Percentiles rank a stretch among this genome's conserved stretches.
These are phyloP conservation scores for Candida boleticola DNA, from an alignment of 805 yeast genomes.

Conservation along the genomic window DNA sequence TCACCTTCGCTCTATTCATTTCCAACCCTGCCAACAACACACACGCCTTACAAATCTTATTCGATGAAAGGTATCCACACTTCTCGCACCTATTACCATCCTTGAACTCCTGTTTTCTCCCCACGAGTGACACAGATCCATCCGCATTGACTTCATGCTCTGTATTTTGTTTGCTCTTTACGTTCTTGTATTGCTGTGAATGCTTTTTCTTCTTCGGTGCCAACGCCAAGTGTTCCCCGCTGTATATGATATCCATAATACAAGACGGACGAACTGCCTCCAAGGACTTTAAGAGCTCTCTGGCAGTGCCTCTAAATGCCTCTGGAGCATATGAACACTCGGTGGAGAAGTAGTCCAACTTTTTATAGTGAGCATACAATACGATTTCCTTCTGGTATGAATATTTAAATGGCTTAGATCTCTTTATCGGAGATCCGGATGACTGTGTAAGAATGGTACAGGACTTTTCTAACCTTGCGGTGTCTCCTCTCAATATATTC, in stretches of 20 bases:
- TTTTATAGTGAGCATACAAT: conserved; percentile 92
- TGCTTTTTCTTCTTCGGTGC: conserved; percentile 50
- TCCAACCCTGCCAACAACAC: conserved; percentile 82
- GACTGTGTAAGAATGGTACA: conserved; percentile 82
- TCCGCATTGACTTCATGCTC: conserved; percentile 52
- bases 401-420: conserved; percentile 95
- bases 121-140: conserved; percentile 59
- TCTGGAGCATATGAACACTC: conserved; percentile 99
- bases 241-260: conserved; percentile 88
- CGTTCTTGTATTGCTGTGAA: conserved; percentile 35
- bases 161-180: conserved; percentile 16
- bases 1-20: conserved; percentile 63
- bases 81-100: conserved; percentile 79
- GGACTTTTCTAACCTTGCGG: conserved; percentile 85
- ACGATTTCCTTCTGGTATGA: conserved; percentile 97
- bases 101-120: conserved; percentile 28
- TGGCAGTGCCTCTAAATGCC: conserved; percentile 96
- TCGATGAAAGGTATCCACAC: conserved; percentile 91
- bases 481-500: conserved; percentile 95
- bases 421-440: conserved; percentile 81
- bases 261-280: conserved; percentile 91
- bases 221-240: conserved; percentile 83
- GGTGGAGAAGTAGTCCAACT: conserved; percentile 92
- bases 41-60: conserved; percentile 91
- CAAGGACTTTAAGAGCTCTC: conserved; percentile 84